Percentiles rank a stretch among this genome's conserved stretches.
Evolutionary conservation across 2,329 filamentous ascomycete species (phyloP).

Genomic region (Pseudocercospora eumusae): DNA sequence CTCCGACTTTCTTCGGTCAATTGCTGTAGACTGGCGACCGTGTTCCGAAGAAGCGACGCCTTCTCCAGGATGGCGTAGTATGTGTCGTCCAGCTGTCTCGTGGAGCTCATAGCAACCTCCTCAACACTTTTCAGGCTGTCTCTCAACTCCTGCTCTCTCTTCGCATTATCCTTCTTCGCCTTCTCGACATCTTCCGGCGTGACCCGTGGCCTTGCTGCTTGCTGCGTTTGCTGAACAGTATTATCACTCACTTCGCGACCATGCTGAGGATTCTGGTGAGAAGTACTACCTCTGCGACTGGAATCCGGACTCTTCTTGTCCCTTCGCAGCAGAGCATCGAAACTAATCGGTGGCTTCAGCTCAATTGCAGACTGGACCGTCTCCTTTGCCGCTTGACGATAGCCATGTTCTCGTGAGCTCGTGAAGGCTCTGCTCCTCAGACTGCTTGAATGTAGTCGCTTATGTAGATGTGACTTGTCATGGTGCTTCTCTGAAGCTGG

Average conservation of each 20-base stretch:
- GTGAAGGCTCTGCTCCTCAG: slow-evolving; percentile 29
- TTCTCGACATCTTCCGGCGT: slow-evolving; percentile 44
- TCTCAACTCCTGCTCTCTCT: slow-evolving; percentile 45
- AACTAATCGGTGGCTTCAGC: slow-evolving; percentile 48
- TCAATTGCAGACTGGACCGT: slow-evolving; percentile 49
- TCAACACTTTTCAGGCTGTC: slow-evolving; percentile 49
- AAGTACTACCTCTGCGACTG: slow-evolving; percentile 29
- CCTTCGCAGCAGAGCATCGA: slow-evolving; percentile 45
- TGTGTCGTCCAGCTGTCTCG: slow-evolving; percentile 68
- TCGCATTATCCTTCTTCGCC: slow-evolving; percentile 43
- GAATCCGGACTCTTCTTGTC: slow-evolving; percentile 35
- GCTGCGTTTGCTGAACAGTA: slow-evolving; percentile 15
- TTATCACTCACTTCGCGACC: slow-evolving; percentile 7
- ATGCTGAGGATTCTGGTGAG: slow-evolving; percentile 8
- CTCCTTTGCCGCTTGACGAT: slow-evolving; percentile 42
- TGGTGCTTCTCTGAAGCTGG: slow-evolving; percentile 20
- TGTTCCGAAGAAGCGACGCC: slow-evolving; percentile 63
- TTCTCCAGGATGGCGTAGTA: slow-evolving; percentile 75
- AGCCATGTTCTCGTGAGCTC: slow-evolving; percentile 26
- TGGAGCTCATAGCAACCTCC: slow-evolving; percentile 61
- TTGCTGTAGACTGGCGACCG: slow-evolving; percentile 65
- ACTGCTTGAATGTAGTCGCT: slow-evolving; percentile 27
- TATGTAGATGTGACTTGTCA: slow-evolving; percentile 27
- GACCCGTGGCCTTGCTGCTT: slow-evolving; percentile 32
- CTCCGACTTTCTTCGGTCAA: slow-evolving; percentile 62